Evolutionary conservation across 169 alveolate genomes (phyloP), one percentile per base, ranked within the genome.

Genomic region (Babesia sp.): DNA sequence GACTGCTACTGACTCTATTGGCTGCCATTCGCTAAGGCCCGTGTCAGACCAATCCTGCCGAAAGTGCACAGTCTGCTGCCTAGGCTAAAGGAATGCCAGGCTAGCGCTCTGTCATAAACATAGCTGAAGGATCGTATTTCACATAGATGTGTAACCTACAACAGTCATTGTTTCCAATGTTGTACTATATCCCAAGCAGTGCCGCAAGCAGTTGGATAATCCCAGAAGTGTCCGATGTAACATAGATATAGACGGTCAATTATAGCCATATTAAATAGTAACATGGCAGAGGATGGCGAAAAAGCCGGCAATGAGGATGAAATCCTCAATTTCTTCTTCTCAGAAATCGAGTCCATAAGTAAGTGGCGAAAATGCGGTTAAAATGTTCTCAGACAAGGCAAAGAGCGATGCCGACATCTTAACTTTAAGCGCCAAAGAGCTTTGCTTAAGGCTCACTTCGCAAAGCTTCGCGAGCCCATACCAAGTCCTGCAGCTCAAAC

Each of bases 1-100:
- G 92, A 91, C 26, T 83, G 70, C 72, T 96, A 95, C 79, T 81
- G 77, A 68, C 58, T 16, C 11, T 16, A 48, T 11, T 39, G 46
- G 46, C 14, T 8, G 46, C 8, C 46, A 9, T 8, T 39, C 14
- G 46, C 46, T 14, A 39, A 8, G 8, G 8, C 20, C 33, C 6
- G 12, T 6, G 33, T 48, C 28, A 6, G 12, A 48, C 56, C 20
- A 28, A 48, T 14, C 18, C 20, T 20, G 28, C 20, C 28, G 28
- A 48, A 6, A 18, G 8, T 6, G 12, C 28, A 28, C 28, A 28
- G 56, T 28, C 20, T 48, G 20, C 33, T 48, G 56, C 7, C 18
- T 18, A 6, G 18, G 8, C 56, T 48, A 48, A 9, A 48, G 33
- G 20, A 12, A 48, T 28, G 20, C 28, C 20, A 48, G 56, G 28